phyloP scores from a whole-genome alignment of 2,329 filamentous ascomycete genomes.

The Fusarium transvaalense region DNA sequence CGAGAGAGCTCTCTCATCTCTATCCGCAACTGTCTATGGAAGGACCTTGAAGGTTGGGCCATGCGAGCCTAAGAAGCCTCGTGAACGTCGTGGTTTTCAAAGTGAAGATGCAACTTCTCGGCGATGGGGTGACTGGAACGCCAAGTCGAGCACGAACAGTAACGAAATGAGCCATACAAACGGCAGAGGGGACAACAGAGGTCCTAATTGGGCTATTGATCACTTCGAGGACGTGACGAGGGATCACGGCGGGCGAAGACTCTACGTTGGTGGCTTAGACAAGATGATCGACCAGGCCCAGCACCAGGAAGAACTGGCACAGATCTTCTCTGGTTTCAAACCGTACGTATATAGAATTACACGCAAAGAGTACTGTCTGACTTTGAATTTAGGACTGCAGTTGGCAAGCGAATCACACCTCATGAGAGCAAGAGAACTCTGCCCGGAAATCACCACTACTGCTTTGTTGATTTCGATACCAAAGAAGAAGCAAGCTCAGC shows the following conservation, averaged over 20 bases:
- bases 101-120: constrained; percentile 46
- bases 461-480: constrained; percentile 73
- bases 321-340: constrained; percentile 62
- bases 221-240: constrained; percentile 51
- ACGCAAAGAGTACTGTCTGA: background rate
- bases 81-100: constrained; percentile 33
- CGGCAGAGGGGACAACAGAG: background rate
- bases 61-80: constrained; percentile 66
- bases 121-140: constrained; percentile 61
- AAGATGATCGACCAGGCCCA: constrained; percentile 62
- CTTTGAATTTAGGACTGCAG: constrained; percentile 26
- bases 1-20: constrained; percentile 61
- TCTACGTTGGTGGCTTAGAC: constrained; percentile 65
- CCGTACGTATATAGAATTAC: constrained; percentile 4
- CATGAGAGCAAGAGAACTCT: constrained; percentile 66
- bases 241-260: constrained; percentile 53
- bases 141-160: constrained; percentile 27
- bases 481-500: constrained; percentile 66
- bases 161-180: background rate
- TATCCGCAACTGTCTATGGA: constrained; percentile 68
- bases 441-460: constrained; percentile 70
- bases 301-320: constrained; percentile 60
- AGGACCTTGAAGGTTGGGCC: constrained; percentile 74
- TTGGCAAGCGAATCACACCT: constrained; percentile 68
- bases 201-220: constrained; percentile 32